Percentiles rank a stretch among this genome's conserved stretches.
These are phyloP conservation scores for Beverwykella pulmonaria DNA, from an alignment of 495 filamentous ascomycete genomes.

Conservation along the genomic window DNA sequence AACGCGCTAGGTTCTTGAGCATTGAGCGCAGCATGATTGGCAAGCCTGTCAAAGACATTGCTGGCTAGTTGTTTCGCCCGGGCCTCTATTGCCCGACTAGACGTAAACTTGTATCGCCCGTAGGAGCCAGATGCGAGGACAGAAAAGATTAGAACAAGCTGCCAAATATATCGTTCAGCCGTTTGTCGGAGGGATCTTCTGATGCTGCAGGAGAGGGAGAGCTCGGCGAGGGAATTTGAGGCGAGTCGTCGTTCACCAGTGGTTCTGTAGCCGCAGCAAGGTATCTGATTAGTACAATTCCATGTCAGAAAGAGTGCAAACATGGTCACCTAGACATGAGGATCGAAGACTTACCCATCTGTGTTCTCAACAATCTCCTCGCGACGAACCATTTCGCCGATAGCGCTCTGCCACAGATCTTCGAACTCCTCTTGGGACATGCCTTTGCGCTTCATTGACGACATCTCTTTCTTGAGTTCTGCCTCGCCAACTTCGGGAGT, in stretches of 20 bases:
- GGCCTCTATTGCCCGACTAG: constrained; percentile 63
- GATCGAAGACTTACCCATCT: constrained; percentile 70
- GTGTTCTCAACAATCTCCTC: constrained; percentile 76
- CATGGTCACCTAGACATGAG: background rate
- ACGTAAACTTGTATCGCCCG: constrained; percentile 57
- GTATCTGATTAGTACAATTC: constrained; percentile 42
- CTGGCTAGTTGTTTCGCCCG: constrained; percentile 79
- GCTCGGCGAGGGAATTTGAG: constrained; percentile 78
- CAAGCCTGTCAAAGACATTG: constrained; percentile 77
- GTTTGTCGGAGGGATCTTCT: constrained; percentile 86
- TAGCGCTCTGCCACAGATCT: constrained; percentile 82
- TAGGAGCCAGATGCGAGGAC: constrained; percentile 56
- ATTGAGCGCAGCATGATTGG: constrained; percentile 76
- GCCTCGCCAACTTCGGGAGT: constrained; percentile 70
- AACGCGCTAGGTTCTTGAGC: constrained; percentile 60
- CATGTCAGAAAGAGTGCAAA: constrained; percentile 29
- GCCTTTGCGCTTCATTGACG: constrained; percentile 69
- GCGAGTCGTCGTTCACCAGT: constrained; percentile 60
- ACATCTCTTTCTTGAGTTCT: constrained; percentile 75
- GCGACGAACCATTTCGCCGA: constrained; percentile 78
- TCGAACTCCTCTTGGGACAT: constrained; percentile 89
- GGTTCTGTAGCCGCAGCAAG: constrained; percentile 66
- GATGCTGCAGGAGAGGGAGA: constrained; percentile 87
- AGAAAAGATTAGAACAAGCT: constrained; percentile 73
- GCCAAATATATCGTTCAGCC: constrained; percentile 92